A percentile compares a stretch with the other conserved stretches of the same genome.
Conservation (phyloP, 108 stramenopile genomes). For the Licmophora abbreviata region DNA sequence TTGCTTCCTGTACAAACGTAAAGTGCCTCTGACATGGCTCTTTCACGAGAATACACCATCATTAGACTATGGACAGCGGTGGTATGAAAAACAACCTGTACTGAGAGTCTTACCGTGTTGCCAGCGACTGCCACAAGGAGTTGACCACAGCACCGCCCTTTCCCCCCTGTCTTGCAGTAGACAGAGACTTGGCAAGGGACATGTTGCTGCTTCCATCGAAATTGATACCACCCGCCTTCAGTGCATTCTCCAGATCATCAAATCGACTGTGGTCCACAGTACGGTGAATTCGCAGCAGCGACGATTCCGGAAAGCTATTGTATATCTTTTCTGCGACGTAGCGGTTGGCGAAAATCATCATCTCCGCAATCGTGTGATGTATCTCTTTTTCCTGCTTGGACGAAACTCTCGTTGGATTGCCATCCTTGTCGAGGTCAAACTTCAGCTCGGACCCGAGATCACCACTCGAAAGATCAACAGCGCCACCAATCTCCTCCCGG, state of each 20-base stretch:
- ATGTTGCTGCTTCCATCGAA: conserved; percentile 39
- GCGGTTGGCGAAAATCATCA: conserved; percentile 78
- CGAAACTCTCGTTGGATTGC: conserved; percentile 37
- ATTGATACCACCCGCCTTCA: conserved; percentile 52
- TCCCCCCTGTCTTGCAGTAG: conserved; percentile 18
- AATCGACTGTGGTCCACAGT: conserved; percentile 41
- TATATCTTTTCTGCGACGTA: conserved; percentile 45
- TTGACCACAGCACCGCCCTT: conserved; percentile 25
- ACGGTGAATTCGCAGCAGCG: conserved; percentile 59
- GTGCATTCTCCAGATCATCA: conserved; percentile 56
- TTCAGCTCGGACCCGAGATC: conserved; percentile 50
- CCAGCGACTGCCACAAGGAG: conserved; percentile 55
- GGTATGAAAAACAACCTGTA: background rate
- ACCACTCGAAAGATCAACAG: conserved; percentile 49
- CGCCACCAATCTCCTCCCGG: conserved; percentile 44
- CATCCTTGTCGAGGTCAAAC: conserved; percentile 42
- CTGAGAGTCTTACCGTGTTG: conserved; percentile 23
- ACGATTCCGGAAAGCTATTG: conserved; percentile 34
- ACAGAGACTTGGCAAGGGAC: conserved; percentile 27
- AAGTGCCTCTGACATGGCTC: conserved; percentile 83
- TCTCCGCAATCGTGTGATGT: conserved; percentile 75
- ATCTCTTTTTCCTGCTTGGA: conserved; percentile 69
- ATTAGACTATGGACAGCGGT: too few species aligned
- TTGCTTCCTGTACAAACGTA: conserved; percentile 57
- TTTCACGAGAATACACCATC: too few species aligned